Percentiles rank a stretch among this genome's conserved stretches.
These are phyloP conservation scores for Zymoseptoria passerinii DNA, from an alignment of 2,329 filamentous ascomycete species.

Conservation along the genomic window DNA sequence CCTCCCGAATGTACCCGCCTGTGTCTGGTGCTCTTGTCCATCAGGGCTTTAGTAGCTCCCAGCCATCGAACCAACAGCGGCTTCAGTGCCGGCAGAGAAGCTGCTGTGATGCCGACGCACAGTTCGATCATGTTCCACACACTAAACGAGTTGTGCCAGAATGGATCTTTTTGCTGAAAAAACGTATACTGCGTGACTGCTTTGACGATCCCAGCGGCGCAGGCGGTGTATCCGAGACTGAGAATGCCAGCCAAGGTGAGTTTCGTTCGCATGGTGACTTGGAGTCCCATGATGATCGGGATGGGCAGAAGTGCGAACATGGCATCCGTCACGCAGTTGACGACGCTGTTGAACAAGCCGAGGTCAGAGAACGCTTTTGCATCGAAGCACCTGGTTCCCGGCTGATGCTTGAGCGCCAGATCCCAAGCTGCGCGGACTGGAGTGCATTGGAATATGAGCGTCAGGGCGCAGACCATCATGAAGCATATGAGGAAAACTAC, in stretches of 20 bases:
- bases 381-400: conserved; percentile 38
- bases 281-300: conserved; percentile 37
- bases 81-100: conserved; percentile 36
- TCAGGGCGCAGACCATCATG: conserved; percentile 37
- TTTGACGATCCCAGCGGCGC: conserved; percentile 38
- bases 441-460: conserved; percentile 42
- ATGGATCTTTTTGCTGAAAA: conserved; percentile 30
- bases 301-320: conserved; percentile 37
- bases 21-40: neutral
- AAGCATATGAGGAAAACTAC: conserved; percentile 38
- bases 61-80: conserved; percentile 15
- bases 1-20: neutral
- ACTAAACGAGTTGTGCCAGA: conserved; percentile 34
- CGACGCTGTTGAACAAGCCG: conserved; percentile 40
- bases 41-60: conserved; percentile 7
- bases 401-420: conserved; percentile 25
- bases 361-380: conserved; percentile 35
- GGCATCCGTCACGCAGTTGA: conserved; percentile 35
- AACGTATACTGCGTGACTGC: conserved; percentile 32
- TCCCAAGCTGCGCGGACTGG: conserved; percentile 42
- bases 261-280: conserved; percentile 37
- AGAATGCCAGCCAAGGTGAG: conserved; percentile 32
- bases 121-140: conserved; percentile 42
- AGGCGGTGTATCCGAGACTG: conserved; percentile 35
- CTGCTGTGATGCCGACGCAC: conserved; percentile 38